These are phyloP conservation scores for Aurantiochytrium sp. DNA, from an alignment of 108 stramenopile species.

Conservation along the genomic window DNA sequence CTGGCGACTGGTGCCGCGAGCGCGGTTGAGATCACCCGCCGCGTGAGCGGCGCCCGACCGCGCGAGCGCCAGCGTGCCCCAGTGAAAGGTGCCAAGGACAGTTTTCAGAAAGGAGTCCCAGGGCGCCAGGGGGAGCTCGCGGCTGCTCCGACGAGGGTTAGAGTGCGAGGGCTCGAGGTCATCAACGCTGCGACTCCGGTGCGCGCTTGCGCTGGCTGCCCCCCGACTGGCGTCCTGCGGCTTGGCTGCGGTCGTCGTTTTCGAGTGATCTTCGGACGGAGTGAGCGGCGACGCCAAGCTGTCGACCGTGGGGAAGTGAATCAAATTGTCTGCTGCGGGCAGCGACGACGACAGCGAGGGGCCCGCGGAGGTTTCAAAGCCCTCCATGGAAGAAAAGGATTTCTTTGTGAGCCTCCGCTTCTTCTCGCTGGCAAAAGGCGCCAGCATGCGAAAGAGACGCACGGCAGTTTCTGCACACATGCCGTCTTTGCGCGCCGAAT, in stretches of 20 bases:
- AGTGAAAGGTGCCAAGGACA: not conserved
- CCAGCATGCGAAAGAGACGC: constrained; percentile 8
- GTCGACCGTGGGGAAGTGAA: no score
- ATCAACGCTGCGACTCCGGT: not conserved
- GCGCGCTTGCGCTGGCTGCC: not conserved
- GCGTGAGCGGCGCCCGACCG: not conserved
- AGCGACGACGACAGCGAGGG: no score
- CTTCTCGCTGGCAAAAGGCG: not conserved
- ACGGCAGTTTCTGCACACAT: not conserved
- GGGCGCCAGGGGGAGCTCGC: not conserved
- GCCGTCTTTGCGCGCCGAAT: constrained; percentile 2
- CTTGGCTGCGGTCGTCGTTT: no score
- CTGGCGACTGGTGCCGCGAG: not conserved
- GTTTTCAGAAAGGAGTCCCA: constrained; percentile 12
- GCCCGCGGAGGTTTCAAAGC: no score
- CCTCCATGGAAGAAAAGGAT: not conserved
- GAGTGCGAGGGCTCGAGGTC: not conserved
- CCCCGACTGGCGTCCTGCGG: not conserved
- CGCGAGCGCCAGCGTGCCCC: not conserved
- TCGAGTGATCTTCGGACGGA: no score
- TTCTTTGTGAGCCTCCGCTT: not conserved
- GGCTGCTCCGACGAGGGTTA: not conserved
- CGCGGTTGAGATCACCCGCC: constrained; percentile 2
- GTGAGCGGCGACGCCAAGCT: no score
- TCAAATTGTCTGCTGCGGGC: no score